Base-by-base conservation (phyloP, 805 yeast species). In the Ogataea degrootiae region DNA sequence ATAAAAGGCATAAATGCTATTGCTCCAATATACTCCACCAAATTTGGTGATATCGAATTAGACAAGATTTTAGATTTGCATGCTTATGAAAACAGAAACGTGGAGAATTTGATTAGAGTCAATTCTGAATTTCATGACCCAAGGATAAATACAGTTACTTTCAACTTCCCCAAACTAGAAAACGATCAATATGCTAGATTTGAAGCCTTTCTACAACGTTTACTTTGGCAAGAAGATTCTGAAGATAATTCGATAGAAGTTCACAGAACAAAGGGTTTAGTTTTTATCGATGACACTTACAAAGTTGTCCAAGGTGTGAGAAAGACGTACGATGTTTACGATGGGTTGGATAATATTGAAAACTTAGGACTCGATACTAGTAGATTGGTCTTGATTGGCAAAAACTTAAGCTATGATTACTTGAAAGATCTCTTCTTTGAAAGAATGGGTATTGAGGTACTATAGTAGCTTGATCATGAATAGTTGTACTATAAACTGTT, bases 261-360 rank as follows among this genome's bases (percentile, higher is more conserved):
- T 2, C 96, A 90, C 56, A 70, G 98, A 52, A 70, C 85, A 2
- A 94, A 94, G 62, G 98, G 97, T 1, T 64, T 87, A 9, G 53
- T 90, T 7, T 75, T 82, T 51, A 60, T 65, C 7, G 63, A 65
- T 3, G 65, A 62, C 7, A 38, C 33, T 0, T 80, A 75, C 21
- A 74, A 77, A 53, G 86, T 90, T 7, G 68, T 94, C 11, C 99
- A 94, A 63, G 98, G 96, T 12, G 99, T 94, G 0, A 74, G 98
- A 50, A 94, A 90, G 46, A 89, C 96, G 0, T 94, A 89, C 65
- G 99, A 94, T 52, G 71, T 88, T 3, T 73, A 83, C 4, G 81
- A 77, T 4, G 68, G 65, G 1, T 22, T n/a, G 3, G 55, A 54
- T 14, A 44, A 51, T 12, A 23, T 48, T 1, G 44, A 44, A 6